phyloP scores from a whole-genome alignment of 441 rosid species.

The Populus hybrid region DNA sequence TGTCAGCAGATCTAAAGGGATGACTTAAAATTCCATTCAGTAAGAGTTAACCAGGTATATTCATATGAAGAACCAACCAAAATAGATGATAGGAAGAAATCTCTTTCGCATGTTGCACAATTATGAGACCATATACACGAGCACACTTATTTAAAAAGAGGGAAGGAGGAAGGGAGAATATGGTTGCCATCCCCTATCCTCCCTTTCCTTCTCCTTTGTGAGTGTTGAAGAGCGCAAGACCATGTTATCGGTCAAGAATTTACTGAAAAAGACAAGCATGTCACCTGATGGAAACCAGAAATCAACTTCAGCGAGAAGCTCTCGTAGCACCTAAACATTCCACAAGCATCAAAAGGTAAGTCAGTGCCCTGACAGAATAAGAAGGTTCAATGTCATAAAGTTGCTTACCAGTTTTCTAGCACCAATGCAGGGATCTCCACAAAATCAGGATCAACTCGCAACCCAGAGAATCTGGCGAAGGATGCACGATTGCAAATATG shows the following conservation, averaged over 20 bases:
- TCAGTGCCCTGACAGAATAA: neutral
- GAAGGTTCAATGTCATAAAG: conserved; percentile 12
- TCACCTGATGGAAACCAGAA: conserved; percentile 96
- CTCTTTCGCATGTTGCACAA: neutral
- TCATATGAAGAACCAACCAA: conserved; percentile 2
- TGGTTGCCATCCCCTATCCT: neutral
- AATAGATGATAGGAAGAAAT: neutral
- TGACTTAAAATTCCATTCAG: neutral
- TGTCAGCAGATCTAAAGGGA: neutral
- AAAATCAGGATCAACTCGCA: conserved; percentile 85
- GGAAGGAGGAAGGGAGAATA: neutral
- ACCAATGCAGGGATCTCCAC: conserved; percentile 87
- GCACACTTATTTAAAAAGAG: neutral
- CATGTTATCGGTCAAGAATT: neutral
- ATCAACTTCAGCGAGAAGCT: conserved; percentile 81
- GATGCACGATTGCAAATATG: conserved; percentile 89
- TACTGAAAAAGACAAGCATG: conserved; percentile 1
- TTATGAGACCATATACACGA: neutral
- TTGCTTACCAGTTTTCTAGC: conserved; percentile 77
- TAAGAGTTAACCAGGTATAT: neutral
- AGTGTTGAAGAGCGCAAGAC: neutral
- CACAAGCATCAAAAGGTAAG: conserved; percentile 22
- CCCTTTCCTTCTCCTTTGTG: neutral
- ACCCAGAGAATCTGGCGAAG: conserved; percentile 83
- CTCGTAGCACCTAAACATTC: conserved; percentile 77